Conservation (phyloP, 192 early-diverging fungal species). For the Borealophlyctis nickersoniae region DNA sequence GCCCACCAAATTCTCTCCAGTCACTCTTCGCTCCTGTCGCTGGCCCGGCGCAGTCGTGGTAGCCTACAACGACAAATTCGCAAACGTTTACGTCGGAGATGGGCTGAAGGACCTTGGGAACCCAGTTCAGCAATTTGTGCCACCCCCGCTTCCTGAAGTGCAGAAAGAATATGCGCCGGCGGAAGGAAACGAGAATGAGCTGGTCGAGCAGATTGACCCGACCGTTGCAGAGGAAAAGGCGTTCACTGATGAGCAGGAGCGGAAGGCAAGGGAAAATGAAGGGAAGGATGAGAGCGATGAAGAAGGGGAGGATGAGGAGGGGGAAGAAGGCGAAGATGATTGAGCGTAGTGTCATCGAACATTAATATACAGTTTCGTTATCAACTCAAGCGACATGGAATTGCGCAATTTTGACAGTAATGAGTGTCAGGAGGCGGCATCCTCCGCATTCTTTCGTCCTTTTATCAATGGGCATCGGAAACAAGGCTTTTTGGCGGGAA, state of each 20-base stretch:
- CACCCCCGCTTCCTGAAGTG: slow-evolving; percentile 41
- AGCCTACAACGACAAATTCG: slow-evolving; percentile 63
- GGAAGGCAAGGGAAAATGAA: slow-evolving; percentile 48
- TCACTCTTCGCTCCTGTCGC: slow-evolving; percentile 47
- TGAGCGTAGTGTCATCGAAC: background rate
- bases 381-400: no score
- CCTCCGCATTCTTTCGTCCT: no score
- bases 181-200: slow-evolving; percentile 24
- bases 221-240: slow-evolving; percentile 56
- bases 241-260: slow-evolving; percentile 43
- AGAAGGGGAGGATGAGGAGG: slow-evolving; percentile 38
- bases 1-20: slow-evolving; percentile 53
- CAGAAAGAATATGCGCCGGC: slow-evolving; percentile 45
- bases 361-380: no score
- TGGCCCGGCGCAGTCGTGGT: slow-evolving; percentile 57
- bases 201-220: slow-evolving; percentile 55
- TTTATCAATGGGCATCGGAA: no score
- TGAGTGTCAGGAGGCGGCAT: no score
- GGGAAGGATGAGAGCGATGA: slow-evolving; percentile 47
- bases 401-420: no score
- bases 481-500: no score
- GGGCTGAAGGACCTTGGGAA: slow-evolving; percentile 47
- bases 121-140: slow-evolving; percentile 30
- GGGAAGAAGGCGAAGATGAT: slow-evolving; percentile 20
- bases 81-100: slow-evolving; percentile 62